Conservation (phyloP, 164 flowering plant genomes). For the Hamamelis virginiana region DNA sequence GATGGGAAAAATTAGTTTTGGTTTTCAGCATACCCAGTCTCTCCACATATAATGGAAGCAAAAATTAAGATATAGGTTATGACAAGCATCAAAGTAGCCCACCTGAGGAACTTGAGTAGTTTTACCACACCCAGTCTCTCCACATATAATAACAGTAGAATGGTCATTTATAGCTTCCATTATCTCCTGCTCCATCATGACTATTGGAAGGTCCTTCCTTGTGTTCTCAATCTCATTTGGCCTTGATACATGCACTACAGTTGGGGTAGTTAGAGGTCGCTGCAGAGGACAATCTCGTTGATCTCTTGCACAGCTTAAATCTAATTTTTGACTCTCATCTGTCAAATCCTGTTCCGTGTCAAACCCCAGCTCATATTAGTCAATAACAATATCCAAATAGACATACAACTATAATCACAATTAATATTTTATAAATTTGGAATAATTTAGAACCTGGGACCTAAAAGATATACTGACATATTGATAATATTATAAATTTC, state of each 20-base stretch:
- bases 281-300: conserved; percentile 10
- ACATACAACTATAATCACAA: not conserved
- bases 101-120: conserved; percentile 98
- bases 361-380: conserved; percentile 5
- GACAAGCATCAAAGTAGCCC: conserved; percentile 6
- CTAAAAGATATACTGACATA: not conserved
- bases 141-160: conserved; percentile 69
- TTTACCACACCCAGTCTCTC: conserved; percentile 97
- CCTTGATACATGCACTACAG: conserved; percentile 73
- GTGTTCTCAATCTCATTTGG: conserved; percentile 65
- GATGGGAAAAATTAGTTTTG: not conserved
- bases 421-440: not conserved
- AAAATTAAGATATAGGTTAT: not conserved
- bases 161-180: conserved; percentile 93
- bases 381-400: not conserved
- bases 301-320: conserved; percentile 8
- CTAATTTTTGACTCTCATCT: conserved; percentile 15
- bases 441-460: not conserved
- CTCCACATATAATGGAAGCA: conserved; percentile 70
- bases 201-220: conserved; percentile 84
- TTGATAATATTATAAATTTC: no score
- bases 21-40: conserved; percentile 92
- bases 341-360: conserved; percentile 31
- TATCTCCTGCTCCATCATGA: conserved; percentile 98
- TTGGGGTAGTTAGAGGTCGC: conserved; percentile 34